Conservation (phyloP, 2,329 filamentous ascomycete genomes). For the Aspergillus sp. region DNA sequence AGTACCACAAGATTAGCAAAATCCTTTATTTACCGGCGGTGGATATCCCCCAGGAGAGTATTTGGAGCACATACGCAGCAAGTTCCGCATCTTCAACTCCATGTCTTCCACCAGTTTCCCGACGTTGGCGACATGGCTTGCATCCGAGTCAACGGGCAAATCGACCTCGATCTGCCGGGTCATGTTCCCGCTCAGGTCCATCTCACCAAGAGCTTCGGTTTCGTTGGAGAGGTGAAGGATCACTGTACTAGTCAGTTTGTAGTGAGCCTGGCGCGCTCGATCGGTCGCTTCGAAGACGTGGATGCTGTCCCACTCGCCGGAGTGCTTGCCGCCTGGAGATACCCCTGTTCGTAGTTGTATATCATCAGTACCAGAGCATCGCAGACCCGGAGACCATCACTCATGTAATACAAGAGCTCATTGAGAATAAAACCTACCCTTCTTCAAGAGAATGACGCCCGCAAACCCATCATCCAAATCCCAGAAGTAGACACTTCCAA, state of each 20-base stretch:
- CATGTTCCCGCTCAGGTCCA: conserved; percentile 97
- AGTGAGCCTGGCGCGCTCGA: conserved; percentile 85
- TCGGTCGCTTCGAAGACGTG: conserved; percentile 98
- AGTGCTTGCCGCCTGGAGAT: conserved; percentile 64
- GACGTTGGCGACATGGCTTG: conserved; percentile 93
- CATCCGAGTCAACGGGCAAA: conserved; percentile 83
- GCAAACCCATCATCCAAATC: conserved; percentile 97
- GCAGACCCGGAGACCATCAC: neutral
- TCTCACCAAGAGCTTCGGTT: conserved; percentile 68
- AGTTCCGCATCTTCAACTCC: conserved; percentile 98
- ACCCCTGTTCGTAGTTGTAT: conserved; percentile 50
- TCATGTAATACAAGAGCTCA: neutral
- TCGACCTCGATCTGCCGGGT: conserved; percentile 94
- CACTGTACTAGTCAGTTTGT: conserved; percentile 96
- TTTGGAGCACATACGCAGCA: conserved; percentile 61
- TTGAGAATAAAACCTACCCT: conserved; percentile 55
- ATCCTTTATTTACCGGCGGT: neutral
- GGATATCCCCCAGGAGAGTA: neutral
- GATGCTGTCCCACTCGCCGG: conserved; percentile 95
- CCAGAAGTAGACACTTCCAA: conserved; percentile 97
- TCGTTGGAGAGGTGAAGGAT: conserved; percentile 81
- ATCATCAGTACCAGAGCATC: conserved; percentile 3
- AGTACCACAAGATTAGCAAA: conserved; percentile 16
- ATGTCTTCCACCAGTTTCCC: conserved; percentile 95
- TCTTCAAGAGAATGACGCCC: conserved; percentile 93